phyloP scores from a whole-genome alignment of 129 eudicot species.

The Sambucus nigra region DNA sequence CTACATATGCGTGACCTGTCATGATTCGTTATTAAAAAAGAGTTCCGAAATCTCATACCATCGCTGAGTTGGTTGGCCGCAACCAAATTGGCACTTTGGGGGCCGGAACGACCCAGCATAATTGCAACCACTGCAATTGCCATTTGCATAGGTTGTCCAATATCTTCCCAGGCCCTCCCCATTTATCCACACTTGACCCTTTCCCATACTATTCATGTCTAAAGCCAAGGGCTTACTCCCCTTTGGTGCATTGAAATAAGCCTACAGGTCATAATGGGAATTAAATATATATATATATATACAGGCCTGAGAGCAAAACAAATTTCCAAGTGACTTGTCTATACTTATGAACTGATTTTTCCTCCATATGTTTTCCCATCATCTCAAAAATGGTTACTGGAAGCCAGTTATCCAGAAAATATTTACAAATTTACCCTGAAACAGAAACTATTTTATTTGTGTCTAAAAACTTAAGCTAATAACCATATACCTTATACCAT shows the following conservation, averaged over 20 bases:
- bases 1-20: background rate
- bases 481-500: constrained; percentile 65
- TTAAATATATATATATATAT: background rate
- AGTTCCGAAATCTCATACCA: constrained; percentile 31
- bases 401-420: too few relatives aligned
- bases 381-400: too few relatives aligned
- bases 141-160: constrained; percentile 63
- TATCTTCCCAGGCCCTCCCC: constrained; percentile 89
- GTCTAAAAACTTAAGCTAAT: background rate
- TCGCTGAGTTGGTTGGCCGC: constrained; percentile 86
- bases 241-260: constrained; percentile 68
- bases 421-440: too few relatives aligned
- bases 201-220: constrained; percentile 78
- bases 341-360: too few relatives aligned
- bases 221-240: constrained; percentile 73
- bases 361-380: too few relatives aligned
- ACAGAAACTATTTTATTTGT: too few relatives aligned
- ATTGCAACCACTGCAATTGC: constrained; percentile 50
- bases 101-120: constrained; percentile 60
- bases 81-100: constrained; percentile 64
- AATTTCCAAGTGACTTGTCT: too few relatives aligned
- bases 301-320: too few relatives aligned
- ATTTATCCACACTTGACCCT: constrained; percentile 89
- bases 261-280: constrained; percentile 25
- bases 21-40: constrained; percentile 2